phyloP scores from a whole-genome alignment of 768 basidiomycete species.

The Auriscalpium microsporum region DNA sequence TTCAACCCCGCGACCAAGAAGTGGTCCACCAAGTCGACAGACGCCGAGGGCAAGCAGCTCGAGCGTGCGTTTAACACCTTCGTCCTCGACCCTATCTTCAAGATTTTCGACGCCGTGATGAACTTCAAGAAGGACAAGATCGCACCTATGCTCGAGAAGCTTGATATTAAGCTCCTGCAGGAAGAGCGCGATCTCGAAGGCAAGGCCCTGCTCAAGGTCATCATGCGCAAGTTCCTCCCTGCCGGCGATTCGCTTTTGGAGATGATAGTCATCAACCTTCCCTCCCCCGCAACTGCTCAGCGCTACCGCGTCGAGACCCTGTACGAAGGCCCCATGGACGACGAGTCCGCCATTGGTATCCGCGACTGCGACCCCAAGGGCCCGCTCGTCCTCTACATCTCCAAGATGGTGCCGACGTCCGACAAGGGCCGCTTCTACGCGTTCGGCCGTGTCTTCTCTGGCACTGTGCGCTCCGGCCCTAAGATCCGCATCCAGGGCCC shows the following conservation, averaged over 20 bases:
- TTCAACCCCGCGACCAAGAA: slow-evolving; percentile 97
- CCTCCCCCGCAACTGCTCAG: slow-evolving; percentile 95
- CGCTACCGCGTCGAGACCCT: slow-evolving; percentile 98
- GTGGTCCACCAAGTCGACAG: slow-evolving; percentile 76
- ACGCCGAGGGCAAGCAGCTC: slow-evolving; percentile 80
- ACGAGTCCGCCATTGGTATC: slow-evolving; percentile 97
- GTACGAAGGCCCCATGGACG: slow-evolving; percentile 99
- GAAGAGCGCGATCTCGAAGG: slow-evolving; percentile 93
- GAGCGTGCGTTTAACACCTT: slow-evolving; percentile 99
- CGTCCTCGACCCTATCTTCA: slow-evolving; percentile 98
- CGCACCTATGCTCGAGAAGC: slow-evolving; percentile 83
- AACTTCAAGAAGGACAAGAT: slow-evolving; percentile 96
- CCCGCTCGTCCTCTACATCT: slow-evolving; percentile 95
- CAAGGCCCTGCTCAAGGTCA: slow-evolving; percentile 90
- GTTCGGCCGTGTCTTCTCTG: slow-evolving; percentile 99
- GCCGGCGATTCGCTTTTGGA: slow-evolving; percentile 97
- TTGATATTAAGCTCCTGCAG: slow-evolving; percentile 79
- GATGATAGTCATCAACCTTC: slow-evolving; percentile 99
- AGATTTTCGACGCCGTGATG: slow-evolving; percentile 97
- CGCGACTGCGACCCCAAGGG: slow-evolving; percentile 96
- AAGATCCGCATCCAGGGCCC: slow-evolving; percentile 99
- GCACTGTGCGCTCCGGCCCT: slow-evolving; percentile 93
- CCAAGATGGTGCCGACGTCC: slow-evolving; percentile 99
- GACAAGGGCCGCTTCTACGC: slow-evolving; percentile 99
- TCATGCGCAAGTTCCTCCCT: slow-evolving; percentile 99